Base-by-base conservation (phyloP, 495 filamentous ascomycete genomes). In the Durotheca rogersii region DNA sequence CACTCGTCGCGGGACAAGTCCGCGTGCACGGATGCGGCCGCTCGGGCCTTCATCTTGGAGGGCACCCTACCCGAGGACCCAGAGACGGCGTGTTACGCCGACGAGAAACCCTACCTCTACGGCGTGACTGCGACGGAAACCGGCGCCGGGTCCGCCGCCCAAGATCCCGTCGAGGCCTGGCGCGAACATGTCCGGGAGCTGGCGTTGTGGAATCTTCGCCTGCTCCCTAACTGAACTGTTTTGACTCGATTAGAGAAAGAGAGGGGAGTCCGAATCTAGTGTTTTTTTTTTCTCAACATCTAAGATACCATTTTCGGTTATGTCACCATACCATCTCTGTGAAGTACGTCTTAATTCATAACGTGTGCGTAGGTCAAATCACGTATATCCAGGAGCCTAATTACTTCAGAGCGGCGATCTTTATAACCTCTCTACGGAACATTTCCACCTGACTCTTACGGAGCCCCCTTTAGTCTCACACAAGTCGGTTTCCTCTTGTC, bases 51-150 rank as follows among this genome's bases (percentile, higher is more conserved):
- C 14, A 70, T 76, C 6, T 38, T 73, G 7, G 20, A 69, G 6
- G 72, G 71, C 0, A 62, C 49, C 1, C 19, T 74, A 11, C 72
- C 72, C 0, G 51, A 65, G 0, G 63, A 69, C 16, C 45, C 58
- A 12, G 70, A 73, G 51, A 72, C 68, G 15, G 46, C 53, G 32
- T 74, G 71, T 34, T 72, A 65, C 50, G 69, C 73, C 1, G 64
- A 76, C 37, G 62, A 65, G 47, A 74, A 73, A 56, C 73, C 73
- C 7, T 76, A 73, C 46, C 54, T 67, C 3, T 72, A 73, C 15
- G 58, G 56, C 6, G 35, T 50, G 16, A 45, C 60, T 23, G 35
- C 16, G 18, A 46, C 49, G 14, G 40, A 16, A 6, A 14, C 37
- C 35, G 3, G 0, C 4, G 6, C 20, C 10, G 16, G 53, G 33